Percentiles rank a stretch among this genome's conserved stretches.
These are phyloP conservation scores for Cystobasidium pallidum DNA, from an alignment of 1,284 basidiomycete genomes.

Conservation along the genomic window DNA sequence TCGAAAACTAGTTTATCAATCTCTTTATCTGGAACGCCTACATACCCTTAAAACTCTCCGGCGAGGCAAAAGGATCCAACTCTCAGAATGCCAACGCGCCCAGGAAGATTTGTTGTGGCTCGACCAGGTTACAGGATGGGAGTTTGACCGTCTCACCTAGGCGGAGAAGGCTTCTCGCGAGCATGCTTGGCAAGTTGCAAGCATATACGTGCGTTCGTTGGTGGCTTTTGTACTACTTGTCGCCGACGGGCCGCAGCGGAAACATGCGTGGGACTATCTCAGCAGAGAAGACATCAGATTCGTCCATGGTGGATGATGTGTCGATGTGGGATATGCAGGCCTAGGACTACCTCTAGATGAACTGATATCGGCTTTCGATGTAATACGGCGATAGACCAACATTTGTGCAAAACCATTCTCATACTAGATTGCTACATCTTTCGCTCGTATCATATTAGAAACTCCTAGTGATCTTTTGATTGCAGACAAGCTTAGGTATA, in stretches of 20 bases:
- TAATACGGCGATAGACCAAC: slow-evolving; percentile 18
- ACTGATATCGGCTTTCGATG: slow-evolving; percentile 10
- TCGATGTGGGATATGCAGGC: slow-evolving; percentile 10
- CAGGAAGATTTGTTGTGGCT: slow-evolving; percentile 13
- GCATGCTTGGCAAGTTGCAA: slow-evolving; percentile 21
- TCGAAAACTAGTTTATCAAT: slow-evolving; percentile 12
- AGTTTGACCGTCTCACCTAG: slow-evolving; percentile 23
- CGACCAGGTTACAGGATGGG: slow-evolving; percentile 22
- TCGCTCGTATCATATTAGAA: slow-evolving; percentile 21
- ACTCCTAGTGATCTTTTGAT: slow-evolving; percentile 14
- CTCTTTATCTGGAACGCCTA: slow-evolving; percentile 15
- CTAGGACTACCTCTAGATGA: slow-evolving; percentile 16
- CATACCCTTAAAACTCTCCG: slow-evolving; percentile 10
- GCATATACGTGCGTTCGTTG: slow-evolving; percentile 1
- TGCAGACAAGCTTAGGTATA: slow-evolving; percentile 22
- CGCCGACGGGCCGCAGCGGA: slow-evolving; percentile 13
- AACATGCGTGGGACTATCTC: slow-evolving; percentile 15
- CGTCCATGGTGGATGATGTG: slow-evolving; percentile 14
- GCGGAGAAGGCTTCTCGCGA: slow-evolving; percentile 21
- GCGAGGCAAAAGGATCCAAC: neutral
- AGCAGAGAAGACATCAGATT: slow-evolving; percentile 13
- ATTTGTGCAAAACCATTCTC: slow-evolving; percentile 23
- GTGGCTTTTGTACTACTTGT: slow-evolving; percentile 14
- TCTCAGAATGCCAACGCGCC: slow-evolving; percentile 16
- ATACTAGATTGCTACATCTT: slow-evolving; percentile 19